Evolutionary conservation across 331 rosid genomes (phyloP).

Genomic region (Pyracantha coccinea): DNA sequence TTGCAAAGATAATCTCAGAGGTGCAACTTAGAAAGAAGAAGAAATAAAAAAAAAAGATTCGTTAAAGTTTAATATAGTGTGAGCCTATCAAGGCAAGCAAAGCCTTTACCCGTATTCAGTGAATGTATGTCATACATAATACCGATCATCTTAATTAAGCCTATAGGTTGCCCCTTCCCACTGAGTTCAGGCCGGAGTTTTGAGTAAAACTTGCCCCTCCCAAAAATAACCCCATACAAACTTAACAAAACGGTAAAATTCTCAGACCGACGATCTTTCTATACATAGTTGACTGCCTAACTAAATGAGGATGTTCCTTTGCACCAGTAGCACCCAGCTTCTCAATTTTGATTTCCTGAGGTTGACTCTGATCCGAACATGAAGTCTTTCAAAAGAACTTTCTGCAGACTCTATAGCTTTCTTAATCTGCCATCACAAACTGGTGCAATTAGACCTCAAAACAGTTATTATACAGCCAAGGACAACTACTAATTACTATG

Average conservation of each 20-base stretch:
- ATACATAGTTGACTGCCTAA: conserved; percentile 14
- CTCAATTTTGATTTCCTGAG: conserved; percentile 25
- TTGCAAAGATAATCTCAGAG: no score
- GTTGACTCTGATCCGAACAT: conserved; percentile 50
- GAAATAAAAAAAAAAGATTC: no score
- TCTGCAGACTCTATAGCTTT: conserved; percentile 52
- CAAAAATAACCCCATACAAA: background rate
- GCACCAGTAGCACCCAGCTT: conserved; percentile 27
- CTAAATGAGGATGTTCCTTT: conserved; percentile 37
- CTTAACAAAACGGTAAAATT: background rate
- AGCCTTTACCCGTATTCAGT: no score
- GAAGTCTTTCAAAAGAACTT: conserved; percentile 46
- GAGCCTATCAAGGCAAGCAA: no score
- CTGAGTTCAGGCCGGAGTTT: no score
- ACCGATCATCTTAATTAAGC: no score
- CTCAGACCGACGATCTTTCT: conserved; percentile 14
- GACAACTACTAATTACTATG: background rate
- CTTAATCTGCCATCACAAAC: conserved; percentile 52
- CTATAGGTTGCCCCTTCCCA: no score
- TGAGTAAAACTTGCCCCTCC: no score
- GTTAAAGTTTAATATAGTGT: no score
- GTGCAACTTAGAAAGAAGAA: no score
- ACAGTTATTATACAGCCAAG: background rate
- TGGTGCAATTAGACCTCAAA: conserved; percentile 17
- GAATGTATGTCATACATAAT: no score